Base-by-base conservation (phyloP, 257 asterid species). In the Jaltomata sinuosa region DNA sequence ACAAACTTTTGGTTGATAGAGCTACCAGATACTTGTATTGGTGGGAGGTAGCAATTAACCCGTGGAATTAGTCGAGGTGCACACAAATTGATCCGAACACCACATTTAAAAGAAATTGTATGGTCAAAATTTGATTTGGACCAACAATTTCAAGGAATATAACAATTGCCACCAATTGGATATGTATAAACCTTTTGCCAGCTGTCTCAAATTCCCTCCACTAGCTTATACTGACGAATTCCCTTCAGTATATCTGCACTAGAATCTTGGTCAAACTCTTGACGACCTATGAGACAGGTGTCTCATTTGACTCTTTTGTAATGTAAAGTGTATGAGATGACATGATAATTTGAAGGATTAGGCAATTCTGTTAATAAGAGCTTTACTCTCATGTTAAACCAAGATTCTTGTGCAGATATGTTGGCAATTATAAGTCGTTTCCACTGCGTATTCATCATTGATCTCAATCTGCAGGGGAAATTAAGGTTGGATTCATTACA, bases 391-490 rank as follows among this genome's bases (percentile, higher is more conserved):
- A 49, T 49, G 45, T 18, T 27, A 49, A 77, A 77, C 29, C 82
- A 49, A 72, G 54, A 72, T 42, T 76, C 61, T 27, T 25, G 61
- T 76, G 81, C 40, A 15, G 57, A 77, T 77, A 77, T 49, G 25
- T 77, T 77, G 62, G 64, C 64, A 50, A 29, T 77, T 77, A 18
- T 21, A 49, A 31, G 82, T 77, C 22, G 45, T 77, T 77, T 77
- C 82, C 15, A 50, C 57, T 77, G 82, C 27, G 14, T 84, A 64
- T 79, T 72, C 74, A 84, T 14, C 21, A 62, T 59, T 15, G 61
- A 81, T 79, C 87, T 89, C 83, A 5, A 81, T 88, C 65, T 90
- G 92, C 97, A 97, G 98, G 92, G 67, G 88, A 88, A 83, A 80
- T 79, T 68, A 89, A 89, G 84, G 86, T 93, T 83, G 97, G 97